phyloP scores from a whole-genome alignment of 352 stramenopile genomes.

The Phytophthora meadii region DNA sequence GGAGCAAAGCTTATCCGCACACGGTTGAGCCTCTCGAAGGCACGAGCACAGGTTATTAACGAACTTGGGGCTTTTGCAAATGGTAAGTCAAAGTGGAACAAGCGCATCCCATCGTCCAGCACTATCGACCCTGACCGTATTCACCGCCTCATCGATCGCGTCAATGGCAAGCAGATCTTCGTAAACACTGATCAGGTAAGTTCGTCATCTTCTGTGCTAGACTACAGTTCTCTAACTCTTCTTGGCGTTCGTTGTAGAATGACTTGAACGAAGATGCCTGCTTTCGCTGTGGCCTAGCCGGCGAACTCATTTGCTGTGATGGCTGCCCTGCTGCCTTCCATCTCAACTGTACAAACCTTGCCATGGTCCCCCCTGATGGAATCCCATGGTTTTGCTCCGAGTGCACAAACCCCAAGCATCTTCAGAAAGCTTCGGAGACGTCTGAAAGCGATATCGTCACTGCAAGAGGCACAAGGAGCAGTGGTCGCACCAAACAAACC shows the following conservation, averaged over 20 bases:
- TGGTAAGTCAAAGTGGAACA: conserved; percentile 76
- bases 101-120: conserved; percentile 48
- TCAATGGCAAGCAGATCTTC: conserved; percentile 68
- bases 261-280: conserved; percentile 86
- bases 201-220: background rate
- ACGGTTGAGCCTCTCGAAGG: conserved; percentile 65
- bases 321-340: conserved; percentile 82
- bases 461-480: conserved; percentile 27
- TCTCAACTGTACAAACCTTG: conserved; percentile 77
- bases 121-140: conserved; percentile 71
- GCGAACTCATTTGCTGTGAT: conserved; percentile 85
- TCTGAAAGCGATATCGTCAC: conserved; percentile 12
- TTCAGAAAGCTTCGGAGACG: conserved; percentile 33
- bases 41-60: conserved; percentile 49
- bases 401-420: conserved; percentile 61
- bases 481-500: conserved; percentile 12
- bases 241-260: conserved; percentile 42
- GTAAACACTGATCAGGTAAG: conserved; percentile 67
- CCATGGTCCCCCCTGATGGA: conserved; percentile 53
- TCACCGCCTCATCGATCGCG: conserved; percentile 69
- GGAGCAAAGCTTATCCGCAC: conserved; percentile 40
- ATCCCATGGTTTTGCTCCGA: conserved; percentile 78
- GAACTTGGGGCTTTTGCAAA: conserved; percentile 73
- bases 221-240: conserved; percentile 8
- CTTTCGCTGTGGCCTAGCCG: conserved; percentile 72